phyloP scores from a whole-genome alignment of 257 asterid genomes.

The Solanum tarijense region DNA sequence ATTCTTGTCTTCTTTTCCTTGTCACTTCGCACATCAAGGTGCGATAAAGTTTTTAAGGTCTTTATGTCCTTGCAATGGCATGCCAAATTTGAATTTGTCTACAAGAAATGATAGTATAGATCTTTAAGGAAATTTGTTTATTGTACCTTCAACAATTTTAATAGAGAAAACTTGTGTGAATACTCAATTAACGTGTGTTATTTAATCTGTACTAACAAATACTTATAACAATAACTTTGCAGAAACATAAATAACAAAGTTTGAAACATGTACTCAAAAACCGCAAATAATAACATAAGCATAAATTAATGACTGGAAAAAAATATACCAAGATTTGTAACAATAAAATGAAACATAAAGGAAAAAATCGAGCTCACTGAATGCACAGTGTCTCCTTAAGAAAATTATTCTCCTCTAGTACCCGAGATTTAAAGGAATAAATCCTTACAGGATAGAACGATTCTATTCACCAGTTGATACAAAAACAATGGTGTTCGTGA shows the following conservation, averaged over 20 bases:
- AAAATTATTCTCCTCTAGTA: not conserved
- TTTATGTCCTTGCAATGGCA: not conserved
- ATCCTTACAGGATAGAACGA: not conserved
- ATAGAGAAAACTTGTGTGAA: not conserved
- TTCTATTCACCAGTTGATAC: not conserved
- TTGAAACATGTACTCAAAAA: not conserved
- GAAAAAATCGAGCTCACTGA: not conserved
- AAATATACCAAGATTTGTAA: too few species aligned
- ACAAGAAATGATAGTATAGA: not conserved
- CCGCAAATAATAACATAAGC: not conserved
- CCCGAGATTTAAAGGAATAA: too few species aligned
- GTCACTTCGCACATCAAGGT: not conserved
- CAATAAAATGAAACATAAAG: not conserved
- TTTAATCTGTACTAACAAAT: not conserved
- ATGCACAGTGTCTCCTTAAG: not conserved
- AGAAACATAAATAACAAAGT: not conserved
- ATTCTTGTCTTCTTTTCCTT: not conserved
- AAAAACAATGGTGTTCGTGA: not conserved
- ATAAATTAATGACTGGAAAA: too few species aligned
- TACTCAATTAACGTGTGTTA: too few species aligned
- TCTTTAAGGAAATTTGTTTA: not conserved
- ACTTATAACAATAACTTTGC: not conserved
- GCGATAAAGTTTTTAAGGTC: not conserved
- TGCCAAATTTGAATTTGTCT: not conserved
- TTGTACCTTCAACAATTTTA: not conserved